Evolutionary conservation across 1,284 basidiomycete species (phyloP), one percentile per base, ranked within the genome.

Genomic region (Irpex sp.): DNA sequence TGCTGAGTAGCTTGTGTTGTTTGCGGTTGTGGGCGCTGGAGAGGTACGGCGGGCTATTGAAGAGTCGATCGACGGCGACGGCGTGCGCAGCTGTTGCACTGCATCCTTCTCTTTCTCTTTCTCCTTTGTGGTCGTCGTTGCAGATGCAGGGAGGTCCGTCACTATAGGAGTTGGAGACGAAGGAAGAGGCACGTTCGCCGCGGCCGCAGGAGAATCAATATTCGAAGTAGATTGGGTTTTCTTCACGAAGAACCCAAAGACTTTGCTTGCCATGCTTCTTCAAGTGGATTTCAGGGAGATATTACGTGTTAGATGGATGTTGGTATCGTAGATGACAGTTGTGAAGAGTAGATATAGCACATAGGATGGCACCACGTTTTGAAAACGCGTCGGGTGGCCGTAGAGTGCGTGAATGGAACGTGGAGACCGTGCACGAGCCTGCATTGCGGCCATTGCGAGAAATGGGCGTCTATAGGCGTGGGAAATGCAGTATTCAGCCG

Each of bases 191-290:
- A 61, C 40, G 56, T 47, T 57, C 4, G 65, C 31, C 31, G 31
- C 64, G 6, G 65, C 59, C 26, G 47, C 11, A 37, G 56, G 58
- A 49, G 51, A 47, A 52, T 57, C 31, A 67, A 59, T 21, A 70
- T 65, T 68, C 36, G 60, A 7, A 51, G 11, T 47, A n/a, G 13
- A 13, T n/a, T 47, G 40, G n/a, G 58, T 13, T n/a, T 55, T 83
- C 66, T 81, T 79, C 26, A 74, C 68, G 65, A 86, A 83, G 47
- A 85, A 76, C 3, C 82, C 75, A 68, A 86, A 85, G 38, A 85
- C 79, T 82, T 85, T 84, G 31, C 21, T 56, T 37, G 54, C 34
- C 31, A 56, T 15, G 26, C 9, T 6, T 49, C 13, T 19, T 13
- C 7, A 19, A n/a, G 17, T 49, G 7, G 13, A 21, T 19, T 19